A percentile compares a stretch with the other conserved stretches of the same genome.
These are phyloP conservation scores for Diplodia mutila DNA, from an alignment of 2,329 filamentous ascomycete species.

Conservation along the genomic window DNA sequence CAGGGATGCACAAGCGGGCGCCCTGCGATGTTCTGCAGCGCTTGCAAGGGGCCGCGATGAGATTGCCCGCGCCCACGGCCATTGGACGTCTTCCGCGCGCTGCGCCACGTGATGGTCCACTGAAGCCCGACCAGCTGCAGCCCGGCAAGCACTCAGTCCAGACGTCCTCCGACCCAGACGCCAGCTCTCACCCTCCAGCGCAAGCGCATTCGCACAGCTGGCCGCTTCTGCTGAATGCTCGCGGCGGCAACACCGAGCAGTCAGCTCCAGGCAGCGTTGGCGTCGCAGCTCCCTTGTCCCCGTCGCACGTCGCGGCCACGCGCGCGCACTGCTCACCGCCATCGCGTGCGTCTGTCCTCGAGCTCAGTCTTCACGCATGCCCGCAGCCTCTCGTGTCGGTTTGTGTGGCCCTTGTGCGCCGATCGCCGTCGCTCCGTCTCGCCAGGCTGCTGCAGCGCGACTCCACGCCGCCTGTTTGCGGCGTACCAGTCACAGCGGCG, in stretches of 20 bases:
- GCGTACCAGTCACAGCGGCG: not conserved
- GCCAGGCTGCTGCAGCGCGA: not conserved
- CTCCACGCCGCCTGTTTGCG: not conserved
- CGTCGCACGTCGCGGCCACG: not conserved
- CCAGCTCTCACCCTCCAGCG: not conserved
- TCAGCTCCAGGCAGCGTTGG: not conserved
- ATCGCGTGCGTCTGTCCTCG: not conserved
- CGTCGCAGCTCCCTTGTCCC: too few species aligned
- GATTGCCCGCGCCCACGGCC: not conserved
- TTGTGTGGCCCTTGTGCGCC: not conserved
- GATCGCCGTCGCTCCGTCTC: not conserved
- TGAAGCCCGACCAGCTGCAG: too few species aligned
- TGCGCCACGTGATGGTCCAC: constrained; percentile 5
- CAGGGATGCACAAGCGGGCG: constrained; percentile 12
- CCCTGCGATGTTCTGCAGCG: constrained; percentile 15
- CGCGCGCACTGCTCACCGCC: constrained; percentile 9
- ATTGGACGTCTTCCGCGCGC: not conserved
- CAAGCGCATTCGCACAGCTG: not conserved
- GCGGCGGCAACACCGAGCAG: not conserved
- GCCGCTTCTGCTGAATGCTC: constrained; percentile 4
- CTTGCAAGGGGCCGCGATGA: constrained; percentile 16
- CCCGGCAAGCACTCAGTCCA: not conserved
- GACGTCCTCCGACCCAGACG: not conserved
- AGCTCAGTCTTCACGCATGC: not conserved
- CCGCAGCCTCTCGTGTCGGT: not conserved